Base-by-base conservation (phyloP, 2,329 filamentous ascomycete genomes). In the Arthrobotrys iridis region DNA sequence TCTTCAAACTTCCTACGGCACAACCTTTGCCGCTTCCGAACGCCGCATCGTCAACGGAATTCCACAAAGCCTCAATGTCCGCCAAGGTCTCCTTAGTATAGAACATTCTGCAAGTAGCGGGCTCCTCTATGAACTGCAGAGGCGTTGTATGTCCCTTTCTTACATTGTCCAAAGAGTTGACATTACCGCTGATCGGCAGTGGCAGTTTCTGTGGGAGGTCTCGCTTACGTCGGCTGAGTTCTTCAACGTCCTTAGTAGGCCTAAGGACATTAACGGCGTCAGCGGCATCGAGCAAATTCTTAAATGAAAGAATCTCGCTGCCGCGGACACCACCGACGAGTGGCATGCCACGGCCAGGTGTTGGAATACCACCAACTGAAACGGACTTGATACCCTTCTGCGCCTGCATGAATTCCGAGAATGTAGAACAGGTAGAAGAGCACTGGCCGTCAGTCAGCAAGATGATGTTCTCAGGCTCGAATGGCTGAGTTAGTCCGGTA, bases 381-480 rank as follows among this genome's bases (percentile, higher is more conserved):
- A 85, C 83, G 3, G 84, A 85, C 80, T 85, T 85, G n/a, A 88
- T 85, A 33, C 85, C 84, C 20, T 82, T 86, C 72, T 87, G 83
- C 24, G 84, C 80, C 22, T 84, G 84, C 78, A 88, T 82, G 77
- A 88, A 83, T 77, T 88, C 85, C 8, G 84, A 83, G 75, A 88
- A 87, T 2, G 88, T 82, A 2, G 86, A 85, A 81, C 87, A 89
- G 1, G 87, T 86, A 0, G 86, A 88, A 20, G 85, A 85, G 79
- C 87, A 89, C 77, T 85, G 84, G 33, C 87, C 87, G 78, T 89
- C 87, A 59, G 86, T 85, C n/a, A 89, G 82, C 15, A 89, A 81
- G 41, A 89, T 82, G 46, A 89, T 85, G 79, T 89, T 85, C 68
- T 88, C 85, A 1, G 87, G 82, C 0, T 82, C 83, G 79, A 89